phyloP scores from a whole-genome alignment of 495 filamentous ascomycete species.

The Aspergillus ostianus region DNA sequence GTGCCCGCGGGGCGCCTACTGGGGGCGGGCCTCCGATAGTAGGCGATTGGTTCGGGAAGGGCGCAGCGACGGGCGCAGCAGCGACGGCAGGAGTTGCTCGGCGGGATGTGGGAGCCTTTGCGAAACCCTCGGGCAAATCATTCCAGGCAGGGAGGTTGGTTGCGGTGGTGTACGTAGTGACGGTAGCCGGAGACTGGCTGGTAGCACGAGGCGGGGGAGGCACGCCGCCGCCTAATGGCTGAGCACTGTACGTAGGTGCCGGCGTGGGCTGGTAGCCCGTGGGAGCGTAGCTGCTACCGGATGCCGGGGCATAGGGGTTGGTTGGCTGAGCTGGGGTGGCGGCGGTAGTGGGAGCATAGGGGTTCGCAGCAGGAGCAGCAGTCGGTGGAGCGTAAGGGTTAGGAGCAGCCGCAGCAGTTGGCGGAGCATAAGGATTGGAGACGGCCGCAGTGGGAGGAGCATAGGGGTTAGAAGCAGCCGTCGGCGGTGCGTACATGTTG shows the following conservation, averaged over 20 bases:
- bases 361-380: constrained; percentile 43
- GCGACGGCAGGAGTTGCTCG: constrained; percentile 66
- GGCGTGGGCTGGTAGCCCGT: constrained; percentile 52
- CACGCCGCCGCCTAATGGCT: constrained; percentile 37
- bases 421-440: constrained; percentile 21
- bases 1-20: constrained; percentile 32
- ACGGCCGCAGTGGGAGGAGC: constrained; percentile 22
- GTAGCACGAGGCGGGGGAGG: constrained; percentile 59
- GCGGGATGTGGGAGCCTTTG: constrained; percentile 67
- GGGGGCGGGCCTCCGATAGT: constrained; percentile 45
- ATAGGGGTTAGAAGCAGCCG: constrained; percentile 19
- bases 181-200: constrained; percentile 57
- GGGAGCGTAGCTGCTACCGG: constrained; percentile 34
- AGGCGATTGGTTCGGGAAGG: constrained; percentile 67
- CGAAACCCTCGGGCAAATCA: constrained; percentile 81
- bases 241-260: constrained; percentile 42
- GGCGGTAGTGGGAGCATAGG: constrained; percentile 56
- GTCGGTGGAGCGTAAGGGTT: constrained; percentile 37
- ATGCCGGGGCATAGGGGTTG: constrained; percentile 65
- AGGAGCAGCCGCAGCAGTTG: constrained; percentile 25
- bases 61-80: constrained; percentile 56
- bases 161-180: constrained; percentile 64
- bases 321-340: constrained; percentile 35
- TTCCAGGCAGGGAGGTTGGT: constrained; percentile 84
- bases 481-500: constrained; percentile 29